Conservation (phyloP, 140 eudicot species). For the Bidens hawaiensis region DNA sequence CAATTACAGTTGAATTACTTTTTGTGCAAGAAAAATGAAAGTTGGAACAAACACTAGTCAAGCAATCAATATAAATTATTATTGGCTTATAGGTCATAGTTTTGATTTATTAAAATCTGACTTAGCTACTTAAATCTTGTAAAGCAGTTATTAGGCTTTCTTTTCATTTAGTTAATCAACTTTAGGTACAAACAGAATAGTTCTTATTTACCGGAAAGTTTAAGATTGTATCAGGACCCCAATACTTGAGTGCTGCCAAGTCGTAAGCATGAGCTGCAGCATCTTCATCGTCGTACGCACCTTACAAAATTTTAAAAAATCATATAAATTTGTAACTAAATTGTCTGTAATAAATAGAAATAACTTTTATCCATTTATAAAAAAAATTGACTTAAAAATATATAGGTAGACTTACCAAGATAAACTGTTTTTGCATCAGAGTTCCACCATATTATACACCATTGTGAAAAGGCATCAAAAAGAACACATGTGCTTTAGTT, state of each 20-base stretch:
- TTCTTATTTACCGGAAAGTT: constrained; percentile 61
- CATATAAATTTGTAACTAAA: neutral
- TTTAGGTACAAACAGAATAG: neutral
- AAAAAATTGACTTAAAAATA: neutral
- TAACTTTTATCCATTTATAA: neutral
- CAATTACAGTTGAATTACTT: too few relatives aligned
- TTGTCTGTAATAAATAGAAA: neutral
- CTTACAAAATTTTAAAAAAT: constrained; percentile 33
- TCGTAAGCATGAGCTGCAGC: constrained; percentile 93
- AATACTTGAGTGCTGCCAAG: constrained; percentile 87
- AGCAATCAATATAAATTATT: too few relatives aligned
- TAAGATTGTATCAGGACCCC: constrained; percentile 81
- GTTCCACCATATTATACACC: constrained; percentile 30
- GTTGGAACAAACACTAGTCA: too few relatives aligned
- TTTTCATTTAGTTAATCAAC: neutral
- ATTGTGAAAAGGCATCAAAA: constrained; percentile 8
- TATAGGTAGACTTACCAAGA: constrained; percentile 62
- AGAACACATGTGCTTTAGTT: constrained; percentile 8
- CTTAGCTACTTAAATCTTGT: too few relatives aligned
- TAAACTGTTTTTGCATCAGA: constrained; percentile 55
- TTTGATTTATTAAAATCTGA: too few relatives aligned
- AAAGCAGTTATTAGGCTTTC: neutral
- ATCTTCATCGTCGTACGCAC: constrained; percentile 89
- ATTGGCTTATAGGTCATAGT: too few relatives aligned
- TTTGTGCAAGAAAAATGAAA: too few relatives aligned